phyloP scores from a whole-genome alignment of 306 rosid species.

The Mimosa pudica region DNA sequence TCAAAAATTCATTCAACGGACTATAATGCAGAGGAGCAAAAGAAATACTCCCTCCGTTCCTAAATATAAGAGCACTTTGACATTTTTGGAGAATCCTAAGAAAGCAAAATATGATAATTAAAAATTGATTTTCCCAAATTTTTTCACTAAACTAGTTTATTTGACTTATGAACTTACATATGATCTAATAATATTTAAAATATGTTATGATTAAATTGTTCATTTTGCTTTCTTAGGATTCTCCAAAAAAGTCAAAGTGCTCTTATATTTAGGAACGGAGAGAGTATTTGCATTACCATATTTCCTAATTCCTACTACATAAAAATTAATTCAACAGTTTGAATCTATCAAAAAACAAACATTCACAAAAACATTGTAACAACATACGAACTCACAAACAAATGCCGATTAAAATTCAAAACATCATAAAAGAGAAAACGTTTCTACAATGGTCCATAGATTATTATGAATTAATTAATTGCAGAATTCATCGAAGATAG shows the following conservation, averaged over 20 bases:
- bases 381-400: background rate
- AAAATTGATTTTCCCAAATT: no score
- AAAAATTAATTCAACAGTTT: background rate
- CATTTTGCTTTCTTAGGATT: no score
- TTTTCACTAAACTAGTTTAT: no score
- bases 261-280: background rate
- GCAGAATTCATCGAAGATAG: background rate
- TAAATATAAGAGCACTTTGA: no score
- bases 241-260: no score
- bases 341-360: background rate
- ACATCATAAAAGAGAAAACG: slow-evolving; percentile 5
- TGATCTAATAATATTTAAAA: no score
- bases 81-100: no score
- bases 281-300: background rate
- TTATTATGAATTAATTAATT: background rate
- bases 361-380: background rate
- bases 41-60: no score
- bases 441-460: background rate
- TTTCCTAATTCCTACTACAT: background rate
- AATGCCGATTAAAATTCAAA: background rate
- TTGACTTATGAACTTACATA: no score
- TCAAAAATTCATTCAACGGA: background rate
- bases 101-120: no score
- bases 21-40: background rate
- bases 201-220: no score